Conservation (phyloP, 1,284 basidiomycete species). For the Sparassis latifolia region DNA sequence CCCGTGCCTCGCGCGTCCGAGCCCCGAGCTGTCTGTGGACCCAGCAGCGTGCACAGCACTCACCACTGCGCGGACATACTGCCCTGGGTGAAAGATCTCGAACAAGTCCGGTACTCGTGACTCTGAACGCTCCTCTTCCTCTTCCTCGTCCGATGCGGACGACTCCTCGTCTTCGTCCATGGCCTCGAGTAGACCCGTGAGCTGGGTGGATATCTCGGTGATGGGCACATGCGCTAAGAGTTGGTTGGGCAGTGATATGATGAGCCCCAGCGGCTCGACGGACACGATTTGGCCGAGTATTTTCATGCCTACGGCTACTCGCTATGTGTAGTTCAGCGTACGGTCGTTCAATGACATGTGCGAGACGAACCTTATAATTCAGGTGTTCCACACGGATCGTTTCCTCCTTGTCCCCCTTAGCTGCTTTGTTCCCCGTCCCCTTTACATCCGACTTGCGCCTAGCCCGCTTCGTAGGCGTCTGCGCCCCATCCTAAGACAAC, state of each 20-base stretch:
- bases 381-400: slow-evolving; percentile 80
- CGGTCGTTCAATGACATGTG: background rate
- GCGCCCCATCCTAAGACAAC: slow-evolving; percentile 8
- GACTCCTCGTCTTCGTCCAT: slow-evolving; percentile 50
- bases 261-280: slow-evolving; percentile 84
- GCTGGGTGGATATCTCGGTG: slow-evolving; percentile 84
- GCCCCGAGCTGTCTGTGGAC: slow-evolving; percentile 47
- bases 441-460: slow-evolving; percentile 47
- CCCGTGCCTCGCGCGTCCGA: slow-evolving; percentile 60
- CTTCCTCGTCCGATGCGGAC: slow-evolving; percentile 36
- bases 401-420: slow-evolving; percentile 36
- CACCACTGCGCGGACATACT: slow-evolving; percentile 83
- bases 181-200: slow-evolving; percentile 68
- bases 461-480: slow-evolving; percentile 36
- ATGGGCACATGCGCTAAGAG: slow-evolving; percentile 94
- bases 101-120: slow-evolving; percentile 56
- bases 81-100: slow-evolving; percentile 78
- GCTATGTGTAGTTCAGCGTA: slow-evolving; percentile 35
- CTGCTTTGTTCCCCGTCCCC: slow-evolving; percentile 25
- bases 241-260: slow-evolving; percentile 93
- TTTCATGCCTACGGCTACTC: slow-evolving; percentile 80
- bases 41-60: slow-evolving; percentile 58
- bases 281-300: slow-evolving; percentile 84
- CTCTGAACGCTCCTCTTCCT: slow-evolving; percentile 19
- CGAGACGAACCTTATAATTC: slow-evolving; percentile 77